phyloP scores from a whole-genome alignment of 441 rosid genomes.

The Erodium moschatum region DNA sequence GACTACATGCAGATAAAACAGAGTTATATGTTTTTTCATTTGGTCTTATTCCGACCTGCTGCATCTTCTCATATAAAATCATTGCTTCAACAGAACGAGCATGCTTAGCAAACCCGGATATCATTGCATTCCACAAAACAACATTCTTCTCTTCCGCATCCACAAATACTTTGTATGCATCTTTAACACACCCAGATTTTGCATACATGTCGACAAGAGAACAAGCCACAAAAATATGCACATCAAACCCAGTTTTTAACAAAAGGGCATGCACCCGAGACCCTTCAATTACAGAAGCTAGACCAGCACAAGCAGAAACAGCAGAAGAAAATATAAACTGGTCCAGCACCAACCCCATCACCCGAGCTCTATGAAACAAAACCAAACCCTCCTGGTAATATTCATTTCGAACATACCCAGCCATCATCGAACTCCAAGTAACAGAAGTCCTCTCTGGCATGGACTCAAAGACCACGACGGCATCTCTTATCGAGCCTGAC shows the following conservation, averaged over 20 bases:
- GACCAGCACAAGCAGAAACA: constrained; percentile 52
- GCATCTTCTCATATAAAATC: constrained; percentile 77
- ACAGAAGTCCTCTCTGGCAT: constrained; percentile 57
- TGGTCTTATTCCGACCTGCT: constrained; percentile 51
- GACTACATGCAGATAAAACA: constrained; percentile 60
- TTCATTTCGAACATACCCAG: constrained; percentile 62
- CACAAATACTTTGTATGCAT: constrained; percentile 44
- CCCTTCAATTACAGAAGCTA: constrained; percentile 58
- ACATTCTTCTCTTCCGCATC: constrained; percentile 35
- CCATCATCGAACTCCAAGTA: constrained; percentile 76
- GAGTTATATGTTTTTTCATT: constrained; percentile 63
- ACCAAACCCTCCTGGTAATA: constrained; percentile 56
- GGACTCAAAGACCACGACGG: constrained; percentile 45
- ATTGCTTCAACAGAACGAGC: constrained; percentile 45
- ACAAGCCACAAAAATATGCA: constrained; percentile 45
- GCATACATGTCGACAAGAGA: constrained; percentile 75
- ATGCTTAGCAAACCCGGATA: constrained; percentile 63
- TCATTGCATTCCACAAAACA: constrained; percentile 66
- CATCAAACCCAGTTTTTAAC: constrained; percentile 44
- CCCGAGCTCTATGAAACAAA: constrained; percentile 35
- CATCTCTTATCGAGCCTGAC: constrained; percentile 43
- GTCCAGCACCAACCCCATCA: constrained; percentile 34
- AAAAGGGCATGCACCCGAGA: constrained; percentile 50
- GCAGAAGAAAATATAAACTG: constrained; percentile 57
- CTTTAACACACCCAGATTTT: constrained; percentile 55